Percentiles rank a stretch among this genome's conserved stretches.
Conservation (phyloP, 495 filamentous ascomycete species). For the Schizothecium vesticola region DNA sequence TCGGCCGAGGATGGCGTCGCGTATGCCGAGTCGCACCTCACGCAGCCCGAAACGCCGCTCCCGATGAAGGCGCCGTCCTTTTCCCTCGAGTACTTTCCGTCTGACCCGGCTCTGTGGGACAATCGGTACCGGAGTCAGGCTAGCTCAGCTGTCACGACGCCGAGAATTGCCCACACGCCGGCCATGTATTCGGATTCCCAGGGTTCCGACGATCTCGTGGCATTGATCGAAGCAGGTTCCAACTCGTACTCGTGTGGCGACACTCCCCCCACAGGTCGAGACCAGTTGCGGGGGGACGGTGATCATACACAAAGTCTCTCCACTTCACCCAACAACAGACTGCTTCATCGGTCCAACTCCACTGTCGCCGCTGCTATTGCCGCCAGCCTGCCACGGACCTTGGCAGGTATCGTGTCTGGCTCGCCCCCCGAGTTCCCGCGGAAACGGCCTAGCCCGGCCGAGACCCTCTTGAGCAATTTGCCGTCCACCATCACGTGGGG, state of each 20-base stretch:
- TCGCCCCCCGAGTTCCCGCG: constrained; percentile 61
- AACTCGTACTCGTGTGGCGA: constrained; percentile 56
- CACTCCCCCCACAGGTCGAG: constrained; percentile 55
- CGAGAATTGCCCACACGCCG: constrained; percentile 53
- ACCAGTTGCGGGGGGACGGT: constrained; percentile 26
- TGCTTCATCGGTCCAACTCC: constrained; percentile 48
- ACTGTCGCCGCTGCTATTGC: constrained; percentile 60
- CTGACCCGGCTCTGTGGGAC: constrained; percentile 53
- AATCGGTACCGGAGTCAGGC: constrained; percentile 41
- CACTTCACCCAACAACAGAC: constrained; percentile 62
- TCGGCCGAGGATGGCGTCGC: constrained; percentile 43
- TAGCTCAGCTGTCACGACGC: constrained; percentile 51
- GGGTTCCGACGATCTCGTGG: constrained; percentile 50
- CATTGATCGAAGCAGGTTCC: constrained; percentile 44
- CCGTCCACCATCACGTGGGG: constrained; percentile 63
- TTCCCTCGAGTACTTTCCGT: constrained; percentile 64
- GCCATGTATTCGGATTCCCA: constrained; percentile 55
- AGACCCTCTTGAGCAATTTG: constrained; percentile 58
- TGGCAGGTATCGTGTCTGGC: constrained; percentile 62
- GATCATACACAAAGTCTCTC: constrained; percentile 57
- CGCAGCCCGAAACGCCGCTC: constrained; percentile 51
- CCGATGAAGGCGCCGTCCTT: constrained; percentile 61
- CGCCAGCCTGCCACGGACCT: constrained; percentile 66
- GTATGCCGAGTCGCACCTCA: constrained; percentile 41
- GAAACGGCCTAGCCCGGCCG: constrained; percentile 62